phyloP scores from a whole-genome alignment of 2,329 filamentous ascomycete species.

The Claviceps sorghi region DNA sequence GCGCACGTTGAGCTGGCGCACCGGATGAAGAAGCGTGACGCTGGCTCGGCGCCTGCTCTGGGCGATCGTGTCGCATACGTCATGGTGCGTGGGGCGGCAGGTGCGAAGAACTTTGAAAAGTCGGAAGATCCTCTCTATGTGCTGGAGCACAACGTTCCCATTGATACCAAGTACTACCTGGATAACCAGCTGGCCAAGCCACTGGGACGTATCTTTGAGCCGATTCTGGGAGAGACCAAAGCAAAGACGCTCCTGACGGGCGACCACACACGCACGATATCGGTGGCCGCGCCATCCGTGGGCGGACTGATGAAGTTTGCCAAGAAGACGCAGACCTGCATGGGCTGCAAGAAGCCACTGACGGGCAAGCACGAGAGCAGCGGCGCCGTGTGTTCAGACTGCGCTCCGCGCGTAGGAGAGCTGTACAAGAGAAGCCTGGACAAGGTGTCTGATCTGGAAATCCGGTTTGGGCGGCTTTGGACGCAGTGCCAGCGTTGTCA shows the following conservation, averaged over 20 bases:
- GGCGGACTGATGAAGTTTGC: slow-evolving; percentile 97
- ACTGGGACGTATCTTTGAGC: slow-evolving; percentile 88
- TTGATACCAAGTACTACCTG: slow-evolving; percentile 96
- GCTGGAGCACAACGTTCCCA: slow-evolving; percentile 91
- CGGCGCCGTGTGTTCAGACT: slow-evolving; percentile 80
- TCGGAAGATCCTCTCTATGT: slow-evolving; percentile 96
- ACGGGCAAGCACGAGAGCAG: slow-evolving; percentile 61
- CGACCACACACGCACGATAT: slow-evolving; percentile 88
- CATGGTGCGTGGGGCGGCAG: slow-evolving; percentile 81
- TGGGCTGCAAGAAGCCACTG: slow-evolving; percentile 97
- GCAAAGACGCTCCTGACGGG: slow-evolving; percentile 75
- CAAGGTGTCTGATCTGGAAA: slow-evolving; percentile 82
- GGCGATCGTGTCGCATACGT: slow-evolving; percentile 97
- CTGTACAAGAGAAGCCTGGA: slow-evolving; percentile 83
- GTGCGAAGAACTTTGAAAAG: slow-evolving; percentile 90
- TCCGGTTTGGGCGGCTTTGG: slow-evolving; percentile 52
- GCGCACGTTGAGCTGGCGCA: slow-evolving; percentile 1
- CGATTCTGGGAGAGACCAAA: slow-evolving; percentile 87
- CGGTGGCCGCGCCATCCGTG: slow-evolving; percentile 77
- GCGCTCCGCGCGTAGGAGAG: slow-evolving; percentile 72
- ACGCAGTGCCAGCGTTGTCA: slow-evolving; percentile 3
- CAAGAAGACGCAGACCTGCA: slow-evolving; percentile 94
- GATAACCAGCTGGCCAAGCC: slow-evolving; percentile 97
- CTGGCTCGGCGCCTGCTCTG: slow-evolving; percentile 79
- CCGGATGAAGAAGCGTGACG: slow-evolving; percentile 66